These are phyloP conservation scores for Penicillium corylophilum DNA, from an alignment of 2,329 filamentous ascomycete genomes.

Conservation along the genomic window DNA sequence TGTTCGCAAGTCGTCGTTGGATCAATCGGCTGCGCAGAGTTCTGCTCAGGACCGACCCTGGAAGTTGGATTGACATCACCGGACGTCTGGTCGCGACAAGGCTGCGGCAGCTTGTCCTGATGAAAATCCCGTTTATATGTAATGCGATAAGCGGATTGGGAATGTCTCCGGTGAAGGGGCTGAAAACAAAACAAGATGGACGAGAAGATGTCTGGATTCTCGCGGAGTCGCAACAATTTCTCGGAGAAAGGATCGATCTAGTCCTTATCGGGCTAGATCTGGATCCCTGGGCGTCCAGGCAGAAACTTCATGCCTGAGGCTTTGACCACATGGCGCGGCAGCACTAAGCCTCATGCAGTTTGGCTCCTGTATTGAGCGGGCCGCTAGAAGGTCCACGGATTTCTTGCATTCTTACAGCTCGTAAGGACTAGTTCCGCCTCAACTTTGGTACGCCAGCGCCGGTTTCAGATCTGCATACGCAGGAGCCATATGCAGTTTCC, in stretches of 20 bases:
- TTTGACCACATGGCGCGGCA: neutral
- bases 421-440: neutral
- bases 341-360: constrained; percentile 6
- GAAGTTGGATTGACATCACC: constrained; percentile 18
- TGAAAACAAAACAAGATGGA: neutral
- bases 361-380: constrained; percentile 4
- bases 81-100: neutral
- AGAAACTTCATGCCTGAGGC: constrained; percentile 1
- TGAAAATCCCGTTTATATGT: neutral
- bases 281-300: constrained; percentile 1
- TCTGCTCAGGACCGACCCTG: constrained; percentile 20
- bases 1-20: constrained; percentile 3
- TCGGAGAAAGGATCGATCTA: constrained; percentile 7
- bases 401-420: constrained; percentile 5
- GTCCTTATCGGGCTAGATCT: constrained; percentile 11
- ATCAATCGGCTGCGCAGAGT: constrained; percentile 21
- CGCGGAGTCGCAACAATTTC: constrained; percentile 16
- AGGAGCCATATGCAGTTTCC: neutral
- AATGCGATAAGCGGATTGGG: neutral
- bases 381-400: constrained; percentile 3
- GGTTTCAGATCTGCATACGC: neutral
- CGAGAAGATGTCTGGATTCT: neutral
- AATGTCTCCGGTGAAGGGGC: neutral
- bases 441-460: neutral
- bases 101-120: neutral